These are phyloP conservation scores for Ceratobasidium sp. DNA, from an alignment of 1,284 basidiomycete genomes.

Conservation along the genomic window DNA sequence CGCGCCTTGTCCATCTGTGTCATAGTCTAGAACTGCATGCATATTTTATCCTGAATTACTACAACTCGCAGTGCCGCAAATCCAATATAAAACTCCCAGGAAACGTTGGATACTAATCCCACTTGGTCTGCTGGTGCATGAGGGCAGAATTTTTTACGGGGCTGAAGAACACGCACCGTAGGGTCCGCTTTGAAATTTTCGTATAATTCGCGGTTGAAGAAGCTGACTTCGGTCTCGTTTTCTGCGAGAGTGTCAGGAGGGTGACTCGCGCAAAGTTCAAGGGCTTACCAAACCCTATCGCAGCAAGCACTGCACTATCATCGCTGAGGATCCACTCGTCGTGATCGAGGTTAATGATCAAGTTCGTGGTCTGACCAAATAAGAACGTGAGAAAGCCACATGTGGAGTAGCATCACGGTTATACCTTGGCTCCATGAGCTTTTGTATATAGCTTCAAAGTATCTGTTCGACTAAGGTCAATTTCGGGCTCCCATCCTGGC, in stretches of 20 bases:
- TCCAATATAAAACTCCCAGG: background rate
- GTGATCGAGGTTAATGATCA: constrained; percentile 95
- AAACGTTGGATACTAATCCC: constrained; percentile 60
- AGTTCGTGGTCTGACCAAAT: constrained; percentile 81
- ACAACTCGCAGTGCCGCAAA: background rate
- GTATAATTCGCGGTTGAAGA: constrained; percentile 85
- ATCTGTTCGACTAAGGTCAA: constrained; percentile 64
- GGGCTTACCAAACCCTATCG: constrained; percentile 79
- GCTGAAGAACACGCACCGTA: constrained; percentile 64
- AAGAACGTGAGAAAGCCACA: constrained; percentile 10
- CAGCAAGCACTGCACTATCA: constrained; percentile 71
- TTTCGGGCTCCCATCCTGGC: too few species aligned
- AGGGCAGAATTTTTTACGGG: background rate
- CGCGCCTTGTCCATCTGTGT: constrained; percentile 36
- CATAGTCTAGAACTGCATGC: constrained; percentile 47
- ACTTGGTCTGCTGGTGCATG: constrained; percentile 61
- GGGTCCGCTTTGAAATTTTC: constrained; percentile 86
- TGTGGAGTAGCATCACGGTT: constrained; percentile 37
- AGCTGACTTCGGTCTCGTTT: constrained; percentile 93
- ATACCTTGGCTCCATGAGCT: constrained; percentile 93
- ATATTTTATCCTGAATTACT: constrained; percentile 49
- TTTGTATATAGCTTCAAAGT: constrained; percentile 95
- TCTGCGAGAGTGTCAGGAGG: constrained; percentile 65
- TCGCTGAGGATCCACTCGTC: constrained; percentile 92
- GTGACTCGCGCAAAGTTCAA: background rate